Conservation (phyloP, 139 green algal species). For the Picocystis salinarum region DNA sequence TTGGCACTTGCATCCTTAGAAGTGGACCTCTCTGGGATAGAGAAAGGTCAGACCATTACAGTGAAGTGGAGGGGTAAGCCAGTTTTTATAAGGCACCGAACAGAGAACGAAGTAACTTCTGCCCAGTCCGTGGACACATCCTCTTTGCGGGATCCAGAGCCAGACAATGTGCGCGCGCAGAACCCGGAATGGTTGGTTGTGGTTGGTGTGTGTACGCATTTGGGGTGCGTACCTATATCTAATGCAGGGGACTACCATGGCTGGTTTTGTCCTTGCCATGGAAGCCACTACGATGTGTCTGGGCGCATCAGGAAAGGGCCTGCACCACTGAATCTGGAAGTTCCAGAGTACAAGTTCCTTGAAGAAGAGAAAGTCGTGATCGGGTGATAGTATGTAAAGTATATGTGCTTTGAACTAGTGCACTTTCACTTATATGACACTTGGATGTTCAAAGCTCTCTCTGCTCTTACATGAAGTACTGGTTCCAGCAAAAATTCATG, state of each 20-base stretch:
- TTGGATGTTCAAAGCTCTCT: too few relatives aligned
- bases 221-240: slow-evolving; percentile 92
- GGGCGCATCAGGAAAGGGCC: slow-evolving; percentile 89
- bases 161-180: slow-evolving; percentile 45
- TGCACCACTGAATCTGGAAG: slow-evolving; percentile 94
- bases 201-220: slow-evolving; percentile 96
- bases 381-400: too few relatives aligned
- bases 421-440: too few relatives aligned
- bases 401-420: too few relatives aligned
- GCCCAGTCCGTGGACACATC: slow-evolving; percentile 43
- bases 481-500: too few relatives aligned
- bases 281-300: slow-evolving; percentile 87
- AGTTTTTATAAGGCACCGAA: slow-evolving; percentile 88
- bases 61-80: slow-evolving; percentile 99
- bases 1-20: slow-evolving; percentile 82
- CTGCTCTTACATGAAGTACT: too few relatives aligned
- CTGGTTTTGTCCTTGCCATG: slow-evolving; percentile 95
- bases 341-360: slow-evolving; percentile 65
- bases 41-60: slow-evolving; percentile 75
- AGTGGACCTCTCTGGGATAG: slow-evolving; percentile 77
- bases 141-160: slow-evolving; percentile 78
- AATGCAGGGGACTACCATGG: slow-evolving; percentile 92
- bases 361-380: slow-evolving; percentile 47
- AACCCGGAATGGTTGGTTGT: slow-evolving; percentile 94
- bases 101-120: slow-evolving; percentile 57